A percentile compares a stretch with the other conserved stretches of the same genome.
phyloP scores from a whole-genome alignment of 2,329 filamentous ascomycete species.

The Colletotrichum euphorbiae region DNA sequence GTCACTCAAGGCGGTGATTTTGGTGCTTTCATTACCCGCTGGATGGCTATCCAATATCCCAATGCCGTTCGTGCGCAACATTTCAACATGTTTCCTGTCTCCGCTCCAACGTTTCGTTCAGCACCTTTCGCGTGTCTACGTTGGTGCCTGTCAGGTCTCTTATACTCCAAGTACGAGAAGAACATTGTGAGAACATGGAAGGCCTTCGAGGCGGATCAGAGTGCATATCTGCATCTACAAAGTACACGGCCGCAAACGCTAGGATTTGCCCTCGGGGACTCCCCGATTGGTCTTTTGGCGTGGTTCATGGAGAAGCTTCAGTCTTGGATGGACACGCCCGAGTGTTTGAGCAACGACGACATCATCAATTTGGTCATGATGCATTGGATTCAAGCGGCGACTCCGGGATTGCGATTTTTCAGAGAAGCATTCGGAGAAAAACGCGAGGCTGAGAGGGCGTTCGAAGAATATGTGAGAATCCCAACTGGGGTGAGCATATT shows the following conservation, averaged over 20 bases:
- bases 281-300: conserved; percentile 44
- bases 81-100: conserved; percentile 35
- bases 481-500: conserved; percentile 19
- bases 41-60: conserved; percentile 35
- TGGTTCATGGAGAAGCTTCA: conserved; percentile 31
- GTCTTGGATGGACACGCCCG: conserved; percentile 45
- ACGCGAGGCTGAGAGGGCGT: conserved; percentile 17
- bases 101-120: not conserved
- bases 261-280: conserved; percentile 45
- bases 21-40: conserved; percentile 42
- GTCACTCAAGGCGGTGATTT: conserved; percentile 49
- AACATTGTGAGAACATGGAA: not conserved
- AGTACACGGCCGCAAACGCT: conserved; percentile 17
- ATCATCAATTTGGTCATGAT: conserved; percentile 43
- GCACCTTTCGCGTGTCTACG: conserved; percentile 13
- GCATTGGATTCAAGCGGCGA: conserved; percentile 26
- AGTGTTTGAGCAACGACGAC: conserved; percentile 33
- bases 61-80: conserved; percentile 21
- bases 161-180: conserved; percentile 25
- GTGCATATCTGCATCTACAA: conserved; percentile 12
- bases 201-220: conserved; percentile 5
- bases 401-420: conserved; percentile 36
- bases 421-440: conserved; percentile 6
- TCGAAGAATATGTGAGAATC: conserved; percentile 1
- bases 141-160: conserved; percentile 2